These are phyloP conservation scores for Mortierella hygrophila DNA, from an alignment of 192 early-diverging fungal genomes.

Conservation along the genomic window DNA sequence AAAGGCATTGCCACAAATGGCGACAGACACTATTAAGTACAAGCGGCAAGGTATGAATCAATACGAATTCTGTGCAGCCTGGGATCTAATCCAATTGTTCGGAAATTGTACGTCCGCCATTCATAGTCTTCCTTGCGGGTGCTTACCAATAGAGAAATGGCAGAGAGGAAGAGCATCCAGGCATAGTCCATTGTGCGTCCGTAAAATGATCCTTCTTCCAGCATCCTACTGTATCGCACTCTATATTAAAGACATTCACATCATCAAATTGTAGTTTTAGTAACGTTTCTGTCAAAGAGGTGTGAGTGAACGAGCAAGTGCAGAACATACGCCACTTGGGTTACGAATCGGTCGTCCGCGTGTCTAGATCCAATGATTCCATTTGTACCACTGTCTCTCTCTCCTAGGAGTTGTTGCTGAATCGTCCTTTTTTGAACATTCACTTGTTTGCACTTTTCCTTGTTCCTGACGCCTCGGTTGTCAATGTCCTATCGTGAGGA, in stretches of 20 bases:
- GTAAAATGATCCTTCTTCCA: constrained; percentile 95
- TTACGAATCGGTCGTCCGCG: neutral
- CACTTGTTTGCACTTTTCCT: neutral
- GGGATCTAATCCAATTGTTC: neutral
- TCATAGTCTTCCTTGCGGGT: neutral
- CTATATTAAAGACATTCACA: constrained; percentile 41
- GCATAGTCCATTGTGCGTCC: constrained; percentile 93
- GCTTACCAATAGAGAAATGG: constrained; percentile 68
- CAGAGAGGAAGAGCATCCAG: constrained; percentile 86
- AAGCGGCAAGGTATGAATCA: neutral
- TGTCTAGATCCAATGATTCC: neutral
- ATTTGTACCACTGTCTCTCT: neutral
- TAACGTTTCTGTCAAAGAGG: neutral
- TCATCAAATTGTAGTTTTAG: neutral
- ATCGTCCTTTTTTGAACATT: neutral
- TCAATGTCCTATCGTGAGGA: neutral
- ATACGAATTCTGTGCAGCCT: neutral
- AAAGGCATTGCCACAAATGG: constrained; percentile 79
- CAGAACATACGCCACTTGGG: neutral
- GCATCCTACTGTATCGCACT: constrained; percentile 87
- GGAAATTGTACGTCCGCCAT: neutral
- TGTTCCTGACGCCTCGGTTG: neutral
- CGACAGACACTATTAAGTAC: constrained; percentile 42
- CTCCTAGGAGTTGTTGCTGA: neutral
- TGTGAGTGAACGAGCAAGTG: neutral